Percentiles rank a stretch among this genome's conserved stretches.
These are phyloP conservation scores for Gremmenia infestans DNA, from an alignment of 2,329 filamentous ascomycete species.

Conservation along the genomic window DNA sequence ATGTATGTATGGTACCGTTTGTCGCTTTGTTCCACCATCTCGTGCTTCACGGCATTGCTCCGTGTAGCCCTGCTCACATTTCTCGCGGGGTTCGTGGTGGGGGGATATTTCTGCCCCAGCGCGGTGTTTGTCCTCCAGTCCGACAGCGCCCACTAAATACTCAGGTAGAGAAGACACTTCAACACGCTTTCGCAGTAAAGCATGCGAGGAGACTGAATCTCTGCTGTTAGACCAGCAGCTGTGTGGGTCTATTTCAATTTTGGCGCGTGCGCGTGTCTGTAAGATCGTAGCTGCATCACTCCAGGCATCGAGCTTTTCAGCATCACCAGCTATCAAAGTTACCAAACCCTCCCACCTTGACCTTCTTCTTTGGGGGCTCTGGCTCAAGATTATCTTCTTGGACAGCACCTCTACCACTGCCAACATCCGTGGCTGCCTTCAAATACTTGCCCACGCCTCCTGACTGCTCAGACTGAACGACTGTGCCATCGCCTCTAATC, in stretches of 20 bases:
- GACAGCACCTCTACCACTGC: slow-evolving; percentile 42
- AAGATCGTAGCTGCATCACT: too few relatives aligned
- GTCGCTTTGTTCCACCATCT: not conserved
- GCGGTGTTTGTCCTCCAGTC: not conserved
- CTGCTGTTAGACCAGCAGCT: not conserved
- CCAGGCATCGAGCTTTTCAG: not conserved
- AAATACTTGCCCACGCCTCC: slow-evolving; percentile 75
- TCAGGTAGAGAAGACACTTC: too few relatives aligned
- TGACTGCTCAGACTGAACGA: slow-evolving; percentile 40
- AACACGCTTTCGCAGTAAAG: not conserved
- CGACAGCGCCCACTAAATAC: not conserved
- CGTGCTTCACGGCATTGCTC: not conserved
- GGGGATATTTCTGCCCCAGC: not conserved
- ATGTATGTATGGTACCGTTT: too few relatives aligned
- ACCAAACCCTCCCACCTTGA: slow-evolving; percentile 75
- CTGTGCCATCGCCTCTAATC: slow-evolving; percentile 62
- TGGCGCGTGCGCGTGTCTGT: not conserved
- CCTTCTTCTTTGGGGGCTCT: slow-evolving; percentile 76
- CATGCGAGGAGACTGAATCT: not conserved
- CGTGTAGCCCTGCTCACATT: not conserved
- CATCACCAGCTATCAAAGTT: slow-evolving; percentile 89
- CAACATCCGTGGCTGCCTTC: slow-evolving; percentile 48
- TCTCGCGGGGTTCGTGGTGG: not conserved
- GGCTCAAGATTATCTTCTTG: slow-evolving; percentile 59
- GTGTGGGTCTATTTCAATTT: not conserved